Evolutionary conservation across 345 rosid species (phyloP).

Genomic region (Gossypium thurberi): DNA sequence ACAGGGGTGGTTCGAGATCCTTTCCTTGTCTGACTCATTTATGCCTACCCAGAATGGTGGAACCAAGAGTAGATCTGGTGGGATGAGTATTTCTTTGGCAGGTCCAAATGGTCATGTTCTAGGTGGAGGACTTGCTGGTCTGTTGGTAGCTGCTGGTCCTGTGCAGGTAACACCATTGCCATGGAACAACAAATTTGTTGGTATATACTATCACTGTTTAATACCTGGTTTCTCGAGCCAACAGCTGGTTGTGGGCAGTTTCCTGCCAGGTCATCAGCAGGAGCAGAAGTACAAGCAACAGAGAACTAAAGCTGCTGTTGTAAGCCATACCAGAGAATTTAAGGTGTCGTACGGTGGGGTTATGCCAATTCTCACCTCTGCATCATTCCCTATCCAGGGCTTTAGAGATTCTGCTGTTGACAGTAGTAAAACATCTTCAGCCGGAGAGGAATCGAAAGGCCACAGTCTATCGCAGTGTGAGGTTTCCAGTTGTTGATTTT

Average conservation of each 20-base stretch:
- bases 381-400: constrained; percentile 34
- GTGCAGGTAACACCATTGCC: constrained; percentile 55
- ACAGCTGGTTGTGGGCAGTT: constrained; percentile 79
- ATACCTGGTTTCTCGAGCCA: constrained; percentile 7
- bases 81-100: constrained; percentile 92
- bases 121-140: constrained; percentile 89
- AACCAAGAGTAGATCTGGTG: constrained; percentile 88
- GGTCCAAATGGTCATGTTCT: constrained; percentile 89
- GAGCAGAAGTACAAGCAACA: constrained; percentile 67
- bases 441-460: constrained; percentile 45
- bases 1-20: constrained; percentile 93
- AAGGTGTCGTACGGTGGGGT: constrained; percentile 32
- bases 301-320: constrained; percentile 27
- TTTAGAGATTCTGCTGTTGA: constrained; percentile 32
- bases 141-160: constrained; percentile 83
- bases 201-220: background rate
- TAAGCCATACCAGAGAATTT: constrained; percentile 32
- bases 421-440: constrained; percentile 30
- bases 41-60: constrained; percentile 67
- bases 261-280: constrained; percentile 66
- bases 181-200: background rate
- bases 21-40: constrained; percentile 82
- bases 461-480: constrained; percentile 46
- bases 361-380: constrained; percentile 38
- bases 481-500: constrained; percentile 30